Evolutionary conservation across 192 early-diverging fungal species (phyloP).

Genomic region (Dimargaris cristalligena): DNA sequence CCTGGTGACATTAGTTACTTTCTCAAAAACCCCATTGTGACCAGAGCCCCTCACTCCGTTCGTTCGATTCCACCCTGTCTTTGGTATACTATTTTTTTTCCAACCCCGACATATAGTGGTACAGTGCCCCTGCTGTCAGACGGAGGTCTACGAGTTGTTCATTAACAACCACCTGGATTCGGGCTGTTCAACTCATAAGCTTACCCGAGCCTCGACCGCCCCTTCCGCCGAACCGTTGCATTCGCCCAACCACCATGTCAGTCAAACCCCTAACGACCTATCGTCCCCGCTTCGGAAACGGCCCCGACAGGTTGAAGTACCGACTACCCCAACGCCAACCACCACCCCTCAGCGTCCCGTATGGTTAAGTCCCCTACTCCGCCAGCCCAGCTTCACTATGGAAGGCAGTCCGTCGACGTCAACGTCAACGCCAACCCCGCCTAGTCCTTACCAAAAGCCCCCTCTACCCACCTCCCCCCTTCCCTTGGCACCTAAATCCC

Average conservation of each 20-base stretch:
- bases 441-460: neutral
- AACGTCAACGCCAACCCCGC: neutral
- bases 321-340: neutral
- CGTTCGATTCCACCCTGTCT: too few species aligned
- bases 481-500: neutral
- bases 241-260: too few species aligned
- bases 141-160: conserved; percentile 23
- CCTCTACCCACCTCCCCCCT: neutral
- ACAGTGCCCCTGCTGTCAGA: conserved; percentile 21
- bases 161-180: conserved; percentile 26
- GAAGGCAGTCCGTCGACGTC: too few species aligned
- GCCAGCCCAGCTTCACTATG: too few species aligned
- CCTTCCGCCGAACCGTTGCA: neutral
- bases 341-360: neutral
- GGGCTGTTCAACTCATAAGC: conserved; percentile 13
- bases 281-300: neutral
- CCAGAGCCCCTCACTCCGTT: too few species aligned
- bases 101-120: too few species aligned
- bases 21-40: too few species aligned
- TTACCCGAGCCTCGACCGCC: neutral
- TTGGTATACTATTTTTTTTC: too few species aligned
- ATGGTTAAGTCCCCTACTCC: neutral
- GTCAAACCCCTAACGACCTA: neutral
- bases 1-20: too few species aligned
- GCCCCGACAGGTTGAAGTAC: neutral